Percentiles rank a stretch among this genome's conserved stretches.
Conservation (phyloP, 306 rosid genomes). For the Castanea sativa region DNA sequence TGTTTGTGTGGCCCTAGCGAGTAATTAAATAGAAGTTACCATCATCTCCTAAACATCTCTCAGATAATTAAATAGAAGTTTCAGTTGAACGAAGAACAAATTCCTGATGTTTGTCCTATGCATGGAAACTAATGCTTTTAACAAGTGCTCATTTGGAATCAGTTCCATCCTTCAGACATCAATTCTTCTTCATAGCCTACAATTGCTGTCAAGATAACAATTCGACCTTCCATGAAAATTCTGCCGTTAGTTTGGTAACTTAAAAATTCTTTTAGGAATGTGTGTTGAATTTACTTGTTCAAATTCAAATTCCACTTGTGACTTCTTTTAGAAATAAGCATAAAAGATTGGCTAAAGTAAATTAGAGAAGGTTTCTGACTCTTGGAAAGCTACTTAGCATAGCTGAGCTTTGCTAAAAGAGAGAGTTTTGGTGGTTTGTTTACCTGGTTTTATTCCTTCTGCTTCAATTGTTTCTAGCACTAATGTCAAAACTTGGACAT, state of each 20-base stretch:
- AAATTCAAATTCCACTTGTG: background rate
- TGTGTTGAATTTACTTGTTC: background rate
- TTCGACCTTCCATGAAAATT: background rate
- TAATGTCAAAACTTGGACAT: too few species aligned
- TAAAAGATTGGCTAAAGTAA: too few species aligned
- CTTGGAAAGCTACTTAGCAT: too few species aligned
- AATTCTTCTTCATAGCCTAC: background rate
- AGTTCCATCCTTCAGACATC: background rate
- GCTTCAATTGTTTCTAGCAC: too few species aligned
- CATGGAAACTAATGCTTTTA: background rate
- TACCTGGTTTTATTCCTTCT: too few species aligned
- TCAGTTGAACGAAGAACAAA: conserved; percentile 56
- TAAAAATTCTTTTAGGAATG: background rate
- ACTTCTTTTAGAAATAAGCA: background rate
- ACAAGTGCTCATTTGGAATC: background rate
- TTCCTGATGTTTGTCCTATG: conserved; percentile 32
- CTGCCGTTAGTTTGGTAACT: too few species aligned
- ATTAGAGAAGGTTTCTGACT: too few species aligned
- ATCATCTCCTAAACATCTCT: too few species aligned
- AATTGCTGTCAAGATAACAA: background rate
- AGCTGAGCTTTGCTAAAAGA: too few species aligned
- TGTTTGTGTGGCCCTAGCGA: too few species aligned
- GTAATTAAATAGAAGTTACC: too few species aligned
- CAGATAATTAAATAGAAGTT: conserved; percentile 50
- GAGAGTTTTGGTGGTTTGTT: too few species aligned